A percentile compares a stretch with the other conserved stretches of the same genome.
These are phyloP conservation scores for Phialophora chinensis DNA, from an alignment of 2,329 filamentous ascomycete genomes.

Conservation along the genomic window DNA sequence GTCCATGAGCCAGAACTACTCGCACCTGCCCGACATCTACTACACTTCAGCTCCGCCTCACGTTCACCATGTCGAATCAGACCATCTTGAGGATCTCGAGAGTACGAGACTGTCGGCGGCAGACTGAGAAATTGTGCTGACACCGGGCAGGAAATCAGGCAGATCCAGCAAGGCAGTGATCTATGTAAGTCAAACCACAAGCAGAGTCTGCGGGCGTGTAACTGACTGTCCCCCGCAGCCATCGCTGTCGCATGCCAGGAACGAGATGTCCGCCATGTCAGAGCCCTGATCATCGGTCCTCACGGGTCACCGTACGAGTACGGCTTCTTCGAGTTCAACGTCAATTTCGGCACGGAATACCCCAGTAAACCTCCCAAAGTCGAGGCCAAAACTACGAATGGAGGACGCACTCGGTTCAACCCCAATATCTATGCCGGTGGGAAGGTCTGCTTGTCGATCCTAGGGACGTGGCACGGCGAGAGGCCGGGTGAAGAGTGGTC, in stretches of 20 bases:
- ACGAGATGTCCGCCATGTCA: conserved; percentile 84
- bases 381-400: conserved; percentile 81
- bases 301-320: conserved; percentile 96
- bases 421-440: conserved; percentile 93
- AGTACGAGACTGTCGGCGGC: conserved; percentile 55
- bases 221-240: conserved; percentile 46
- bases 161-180: conserved; percentile 82
- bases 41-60: not conserved
- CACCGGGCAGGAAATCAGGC: conserved; percentile 72
- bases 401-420: conserved; percentile 88
- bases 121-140: conserved; percentile 30
- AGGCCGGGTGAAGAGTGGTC: conserved; percentile 88
- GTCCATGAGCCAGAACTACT: conserved; percentile 16
- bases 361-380: conserved; percentile 69
- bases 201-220: not conserved
- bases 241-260: conserved; percentile 89
- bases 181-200: conserved; percentile 67
- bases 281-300: conserved; percentile 86
- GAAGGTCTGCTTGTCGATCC: conserved; percentile 92
- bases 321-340: conserved; percentile 87
- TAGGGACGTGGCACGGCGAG: conserved; percentile 94
- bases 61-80: conserved; percentile 73
- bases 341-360: conserved; percentile 65
- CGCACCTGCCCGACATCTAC: not conserved
- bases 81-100: conserved; percentile 87